Conservation (phyloP, 2,329 filamentous ascomycete genomes). For the Fusarium pseudonygamai region DNA sequence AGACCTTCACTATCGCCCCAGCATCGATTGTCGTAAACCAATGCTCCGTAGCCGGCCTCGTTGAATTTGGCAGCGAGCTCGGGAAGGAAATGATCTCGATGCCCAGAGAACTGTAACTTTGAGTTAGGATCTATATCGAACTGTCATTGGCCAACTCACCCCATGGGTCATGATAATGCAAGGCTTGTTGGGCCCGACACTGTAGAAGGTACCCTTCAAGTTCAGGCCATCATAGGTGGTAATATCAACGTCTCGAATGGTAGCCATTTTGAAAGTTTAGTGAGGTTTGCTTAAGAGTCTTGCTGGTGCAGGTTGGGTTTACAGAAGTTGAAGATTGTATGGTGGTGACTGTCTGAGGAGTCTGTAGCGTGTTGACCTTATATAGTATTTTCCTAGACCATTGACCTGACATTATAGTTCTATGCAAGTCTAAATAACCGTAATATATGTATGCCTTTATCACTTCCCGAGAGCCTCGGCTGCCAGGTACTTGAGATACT, state of each 20-base stretch:
- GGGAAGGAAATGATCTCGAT: background rate
- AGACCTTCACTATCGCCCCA: background rate
- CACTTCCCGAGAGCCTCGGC: background rate
- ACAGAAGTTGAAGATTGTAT: accelerated
- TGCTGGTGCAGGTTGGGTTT: accelerated
- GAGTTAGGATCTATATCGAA: accelerated
- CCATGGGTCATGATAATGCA: background rate
- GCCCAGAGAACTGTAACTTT: background rate
- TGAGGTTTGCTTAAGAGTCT: no score
- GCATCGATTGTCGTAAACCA: background rate
- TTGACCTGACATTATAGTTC: no score
- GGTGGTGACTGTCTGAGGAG: accelerated
- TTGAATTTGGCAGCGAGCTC: background rate
- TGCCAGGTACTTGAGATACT: no score
- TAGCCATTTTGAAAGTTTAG: background rate
- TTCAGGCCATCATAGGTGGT: background rate
- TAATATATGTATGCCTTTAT: accelerated
- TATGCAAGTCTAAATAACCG: no score
- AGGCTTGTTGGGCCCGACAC: background rate
- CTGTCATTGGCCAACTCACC: accelerated
- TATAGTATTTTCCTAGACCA: background rate
- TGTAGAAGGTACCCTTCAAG: background rate
- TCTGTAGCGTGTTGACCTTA: background rate
- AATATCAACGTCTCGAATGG: background rate
- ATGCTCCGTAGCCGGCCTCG: background rate